Evolutionary conservation across 140 eudicot species (phyloP).

Genomic region (Bidens hawaiensis): DNA sequence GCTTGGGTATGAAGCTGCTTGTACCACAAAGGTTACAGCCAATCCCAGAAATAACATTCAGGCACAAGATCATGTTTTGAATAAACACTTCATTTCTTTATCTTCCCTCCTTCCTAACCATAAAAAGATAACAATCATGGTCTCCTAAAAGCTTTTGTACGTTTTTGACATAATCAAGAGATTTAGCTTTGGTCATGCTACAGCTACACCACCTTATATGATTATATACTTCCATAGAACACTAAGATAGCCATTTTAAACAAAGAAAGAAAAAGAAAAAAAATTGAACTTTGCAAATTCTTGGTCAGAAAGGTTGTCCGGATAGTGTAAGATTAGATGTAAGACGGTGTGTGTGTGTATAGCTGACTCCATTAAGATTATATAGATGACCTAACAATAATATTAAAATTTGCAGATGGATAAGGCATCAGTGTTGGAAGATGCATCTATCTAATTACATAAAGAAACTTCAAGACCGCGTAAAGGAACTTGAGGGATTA

Average conservation of each 20-base stretch:
- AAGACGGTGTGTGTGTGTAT: too few species aligned
- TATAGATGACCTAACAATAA: neutral
- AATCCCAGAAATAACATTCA: slow-evolving; percentile 21
- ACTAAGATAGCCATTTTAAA: too few species aligned
- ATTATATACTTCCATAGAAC: too few species aligned
- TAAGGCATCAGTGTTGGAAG: slow-evolving; percentile 54
- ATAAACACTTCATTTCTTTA: slow-evolving; percentile 38
- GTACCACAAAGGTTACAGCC: slow-evolving; percentile 3
- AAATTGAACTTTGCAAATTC: too few species aligned
- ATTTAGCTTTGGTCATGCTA: too few species aligned
- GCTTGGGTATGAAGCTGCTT: slow-evolving; percentile 10
- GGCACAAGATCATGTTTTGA: slow-evolving; percentile 52
- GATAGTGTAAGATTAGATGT: too few species aligned
- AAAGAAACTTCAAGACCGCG: slow-evolving; percentile 48
- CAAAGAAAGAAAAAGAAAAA: too few species aligned
- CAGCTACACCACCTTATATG: too few species aligned
- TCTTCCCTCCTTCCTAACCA: slow-evolving; percentile 50
- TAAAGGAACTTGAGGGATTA: slow-evolving; percentile 35
- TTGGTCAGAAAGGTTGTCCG: too few species aligned
- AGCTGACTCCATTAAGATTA: neutral
- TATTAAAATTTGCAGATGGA: slow-evolving; percentile 35
- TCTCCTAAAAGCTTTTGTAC: neutral
- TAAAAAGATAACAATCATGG: slow-evolving; percentile 39
- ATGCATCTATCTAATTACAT: slow-evolving; percentile 45
- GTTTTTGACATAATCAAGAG: neutral